Evolutionary conservation across 148 eudicot species (phyloP).

Genomic region (Heliamphora exappendiculata): DNA sequence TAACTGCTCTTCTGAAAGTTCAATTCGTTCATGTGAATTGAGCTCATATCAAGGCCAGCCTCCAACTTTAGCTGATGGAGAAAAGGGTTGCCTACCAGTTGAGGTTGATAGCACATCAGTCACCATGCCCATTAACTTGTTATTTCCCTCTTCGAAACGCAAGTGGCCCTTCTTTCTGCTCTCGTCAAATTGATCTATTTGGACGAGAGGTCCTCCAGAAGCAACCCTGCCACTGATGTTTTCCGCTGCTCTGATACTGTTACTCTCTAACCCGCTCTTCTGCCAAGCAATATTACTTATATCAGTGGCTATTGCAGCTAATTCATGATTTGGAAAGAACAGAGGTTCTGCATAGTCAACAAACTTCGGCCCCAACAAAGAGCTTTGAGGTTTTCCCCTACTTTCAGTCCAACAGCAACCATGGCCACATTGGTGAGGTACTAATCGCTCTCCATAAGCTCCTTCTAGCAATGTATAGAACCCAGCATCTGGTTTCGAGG

Average conservation of each 20-base stretch:
- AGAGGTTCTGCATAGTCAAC: slow-evolving; percentile 43
- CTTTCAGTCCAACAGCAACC: slow-evolving; percentile 36
- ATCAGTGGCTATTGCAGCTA: slow-evolving; percentile 54
- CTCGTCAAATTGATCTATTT: slow-evolving; percentile 15
- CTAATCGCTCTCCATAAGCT: slow-evolving; percentile 31
- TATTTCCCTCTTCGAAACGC: slow-evolving; percentile 22
- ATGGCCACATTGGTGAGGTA: slow-evolving; percentile 56
- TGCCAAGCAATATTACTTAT: slow-evolving; percentile 59
- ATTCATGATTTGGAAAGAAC: slow-evolving; percentile 38
- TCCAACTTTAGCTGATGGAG: slow-evolving; percentile 15
- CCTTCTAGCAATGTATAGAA: slow-evolving; percentile 40
- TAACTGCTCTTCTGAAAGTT: not conserved
- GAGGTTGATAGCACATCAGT: slow-evolving; percentile 14
- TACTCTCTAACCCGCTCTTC: slow-evolving; percentile 45
- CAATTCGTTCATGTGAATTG: not conserved
- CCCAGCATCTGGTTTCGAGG: slow-evolving; percentile 28
- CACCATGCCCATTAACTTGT: slow-evolving; percentile 15
- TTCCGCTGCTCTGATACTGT: slow-evolving; percentile 21
- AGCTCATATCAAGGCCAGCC: slow-evolving; percentile 6
- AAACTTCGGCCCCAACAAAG: slow-evolving; percentile 60
- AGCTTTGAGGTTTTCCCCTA: slow-evolving; percentile 13
- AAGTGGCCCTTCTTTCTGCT: slow-evolving; percentile 14
- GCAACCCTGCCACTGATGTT: slow-evolving; percentile 9
- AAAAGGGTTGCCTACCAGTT: slow-evolving; percentile 12
- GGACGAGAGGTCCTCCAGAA: slow-evolving; percentile 12